Conservation (phyloP, 2,329 filamentous ascomycete genomes). For the Sclerotinia sclerotiorum region DNA sequence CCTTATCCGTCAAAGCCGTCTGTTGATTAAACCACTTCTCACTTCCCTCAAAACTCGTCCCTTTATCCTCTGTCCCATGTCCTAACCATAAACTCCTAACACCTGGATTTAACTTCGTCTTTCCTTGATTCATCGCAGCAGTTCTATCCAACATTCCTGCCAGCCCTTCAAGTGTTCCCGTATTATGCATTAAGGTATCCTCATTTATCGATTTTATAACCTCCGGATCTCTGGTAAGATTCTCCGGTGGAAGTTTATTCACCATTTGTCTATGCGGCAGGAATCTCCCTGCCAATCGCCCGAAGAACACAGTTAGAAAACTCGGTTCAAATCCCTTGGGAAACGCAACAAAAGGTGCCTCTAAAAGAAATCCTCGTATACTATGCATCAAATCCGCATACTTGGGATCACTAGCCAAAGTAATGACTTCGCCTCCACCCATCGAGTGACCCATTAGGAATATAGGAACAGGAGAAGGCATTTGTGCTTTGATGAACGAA, state of each 20-base stretch:
- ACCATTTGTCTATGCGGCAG: slow-evolving; percentile 65
- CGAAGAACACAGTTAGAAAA: slow-evolving; percentile 60
- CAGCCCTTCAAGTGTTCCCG: slow-evolving; percentile 80
- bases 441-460: slow-evolving; percentile 92
- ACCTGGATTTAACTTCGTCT: slow-evolving; percentile 50
- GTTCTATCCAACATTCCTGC: slow-evolving; percentile 76
- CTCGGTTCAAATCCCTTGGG: slow-evolving; percentile 64
- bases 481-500: slow-evolving; percentile 65
- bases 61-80: slow-evolving; percentile 74
- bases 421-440: slow-evolving; percentile 78
- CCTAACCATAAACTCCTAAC: slow-evolving; percentile 67
- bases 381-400: slow-evolving; percentile 56
- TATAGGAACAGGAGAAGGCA: slow-evolving; percentile 57
- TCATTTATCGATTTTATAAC: slow-evolving; percentile 60
- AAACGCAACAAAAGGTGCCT: slow-evolving; percentile 78
- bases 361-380: slow-evolving; percentile 72
- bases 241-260: slow-evolving; percentile 59
- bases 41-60: slow-evolving; percentile 64
- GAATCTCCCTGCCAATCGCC: slow-evolving; percentile 65
- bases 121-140: slow-evolving; percentile 56
- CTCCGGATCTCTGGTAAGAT: slow-evolving; percentile 66
- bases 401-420: slow-evolving; percentile 52
- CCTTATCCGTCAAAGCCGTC: slow-evolving; percentile 62
- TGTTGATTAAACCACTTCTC: slow-evolving; percentile 61
- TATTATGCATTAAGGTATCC: slow-evolving; percentile 76